phyloP scores from a whole-genome alignment of 1,139 yeast species.

The Kluyveromyces sp. region DNA sequence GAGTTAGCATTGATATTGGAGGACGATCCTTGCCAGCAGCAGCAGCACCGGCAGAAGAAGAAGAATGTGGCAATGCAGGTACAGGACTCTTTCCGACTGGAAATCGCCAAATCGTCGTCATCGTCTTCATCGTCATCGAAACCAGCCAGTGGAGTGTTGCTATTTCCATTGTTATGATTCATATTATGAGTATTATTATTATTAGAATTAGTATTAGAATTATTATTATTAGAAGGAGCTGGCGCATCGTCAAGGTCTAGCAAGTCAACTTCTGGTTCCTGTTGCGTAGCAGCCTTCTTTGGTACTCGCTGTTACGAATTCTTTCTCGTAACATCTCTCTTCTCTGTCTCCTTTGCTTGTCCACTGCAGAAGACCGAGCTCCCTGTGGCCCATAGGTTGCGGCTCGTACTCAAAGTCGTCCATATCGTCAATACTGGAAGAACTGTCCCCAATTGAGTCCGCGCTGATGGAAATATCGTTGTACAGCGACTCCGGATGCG shows the following conservation, averaged over 20 bases:
- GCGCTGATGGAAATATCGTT: constrained; percentile 14
- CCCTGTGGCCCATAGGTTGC: constrained; percentile 8
- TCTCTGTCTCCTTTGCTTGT: constrained; percentile 30
- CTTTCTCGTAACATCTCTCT: constrained; percentile 29
- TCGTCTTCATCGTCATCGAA: constrained; percentile 17
- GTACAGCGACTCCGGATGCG: constrained; percentile 16
- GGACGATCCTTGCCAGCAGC: neutral
- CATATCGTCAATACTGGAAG: constrained; percentile 14
- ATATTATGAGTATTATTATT: neutral
- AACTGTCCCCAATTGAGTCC: constrained; percentile 3
- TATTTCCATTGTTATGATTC: neutral
- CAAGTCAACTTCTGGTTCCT: constrained; percentile 17
- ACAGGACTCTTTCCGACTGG: constrained; percentile 22
- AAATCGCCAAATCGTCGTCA: constrained; percentile 33
- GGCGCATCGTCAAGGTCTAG: constrained; percentile 18
- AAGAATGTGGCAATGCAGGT: constrained; percentile 4
- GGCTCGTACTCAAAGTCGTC: constrained; percentile 17
- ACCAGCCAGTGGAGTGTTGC: neutral
- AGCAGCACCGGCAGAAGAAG: constrained; percentile 3
- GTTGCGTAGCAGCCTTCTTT: constrained; percentile 17
- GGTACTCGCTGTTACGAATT: constrained; percentile 27
- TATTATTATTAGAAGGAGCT: constrained; percentile 1
- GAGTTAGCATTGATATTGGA: constrained; percentile 5
- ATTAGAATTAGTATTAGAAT: no score
- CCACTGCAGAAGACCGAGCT: constrained; percentile 21